These are phyloP conservation scores for Yamadazyma triangularis DNA, from an alignment of 1,139 yeast genomes.

Conservation along the genomic window DNA sequence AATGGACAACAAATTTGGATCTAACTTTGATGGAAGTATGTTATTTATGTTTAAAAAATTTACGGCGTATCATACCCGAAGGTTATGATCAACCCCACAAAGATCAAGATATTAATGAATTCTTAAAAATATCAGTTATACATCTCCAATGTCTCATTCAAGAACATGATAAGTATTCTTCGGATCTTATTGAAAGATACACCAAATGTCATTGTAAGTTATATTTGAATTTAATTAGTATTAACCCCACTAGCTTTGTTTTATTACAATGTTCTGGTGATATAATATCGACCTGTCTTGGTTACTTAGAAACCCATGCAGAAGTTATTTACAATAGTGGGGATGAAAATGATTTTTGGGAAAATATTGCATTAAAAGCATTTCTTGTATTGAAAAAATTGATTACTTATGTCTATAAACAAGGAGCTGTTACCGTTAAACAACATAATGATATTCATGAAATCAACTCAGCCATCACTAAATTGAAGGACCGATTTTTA, in stretches of 20 bases:
- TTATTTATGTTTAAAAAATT: conserved; percentile 68
- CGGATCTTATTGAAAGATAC: conserved; percentile 64
- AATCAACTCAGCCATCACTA: conserved; percentile 50
- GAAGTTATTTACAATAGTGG: conserved; percentile 47
- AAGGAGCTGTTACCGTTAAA: conserved; percentile 65
- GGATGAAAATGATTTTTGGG: conserved; percentile 69
- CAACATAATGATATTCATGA: conserved; percentile 61
- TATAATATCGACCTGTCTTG: conserved; percentile 54
- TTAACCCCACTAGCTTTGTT: conserved; percentile 69
- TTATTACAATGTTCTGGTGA: conserved; percentile 61
- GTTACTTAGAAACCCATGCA: conserved; percentile 61
- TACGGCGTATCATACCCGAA: conserved; percentile 71
- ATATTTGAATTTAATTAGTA: conserved; percentile 50
- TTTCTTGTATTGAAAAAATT: conserved; percentile 62
- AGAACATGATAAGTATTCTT: conserved; percentile 49
- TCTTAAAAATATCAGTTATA: conserved; percentile 51
- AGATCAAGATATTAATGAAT: conserved; percentile 53
- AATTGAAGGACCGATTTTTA: conserved; percentile 53
- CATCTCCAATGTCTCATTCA: conserved; percentile 58
- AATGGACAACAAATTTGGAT: conserved; percentile 52
- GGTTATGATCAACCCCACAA: conserved; percentile 70
- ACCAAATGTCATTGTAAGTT: conserved; percentile 75
- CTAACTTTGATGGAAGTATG: conserved; percentile 61
- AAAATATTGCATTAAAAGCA: conserved; percentile 66
- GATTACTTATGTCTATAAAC: conserved; percentile 56